Base-by-base conservation (phyloP, 768 basidiomycete species). In the Serpula lacrymans region DNA sequence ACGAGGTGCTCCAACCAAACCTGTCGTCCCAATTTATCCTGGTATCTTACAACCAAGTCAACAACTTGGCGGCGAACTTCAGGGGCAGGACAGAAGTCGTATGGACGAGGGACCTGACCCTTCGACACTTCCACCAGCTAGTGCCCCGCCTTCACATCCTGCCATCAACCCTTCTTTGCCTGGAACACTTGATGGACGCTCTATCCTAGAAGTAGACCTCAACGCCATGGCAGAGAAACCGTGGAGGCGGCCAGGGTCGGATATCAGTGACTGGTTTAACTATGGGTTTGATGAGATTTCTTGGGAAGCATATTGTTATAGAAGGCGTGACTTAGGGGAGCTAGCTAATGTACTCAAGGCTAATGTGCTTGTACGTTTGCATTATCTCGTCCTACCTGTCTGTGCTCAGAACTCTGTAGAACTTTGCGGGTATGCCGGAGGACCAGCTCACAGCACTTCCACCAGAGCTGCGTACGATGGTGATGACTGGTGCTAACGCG, bases 191-290 rank as follows among this genome's bases (percentile, higher is more conserved):
- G 78, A 88, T 53, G 80, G 89, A 8, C 82, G 77, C 37, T 84
- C 81, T 21, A 87, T 96, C 31, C 78, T 90, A 25, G 93, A 96
- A 41, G 74, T 92, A 20, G 94, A 96, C 57, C 52, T 95, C 35
- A 73, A 60, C 32, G 77, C 79, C 20, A 71, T 86, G 70, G 65
- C 74, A 7, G 87, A 90, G 46, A 95, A 95, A 55, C 83, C 84
- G 4, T 99, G 96, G 96, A 71, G 96, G 46, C 67, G 82, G 43
- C 87, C 93, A 6, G 96, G 96, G 24, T 83, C 88, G 4, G 92
- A 96, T 68, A 72, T 96, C 46, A 86, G 88, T 50, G 94, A 97
- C 67, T 99, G 93, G 87, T 99, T 99, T 67, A 98, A 99, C 64
- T 98, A 96, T 52, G 96, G 96, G 1, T 98, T 98, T 55, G 96